A percentile compares a stretch with the other conserved stretches of the same genome.
phyloP scores from a whole-genome alignment of 2,329 filamentous ascomycete species.

The Sporothrix curviconia region DNA sequence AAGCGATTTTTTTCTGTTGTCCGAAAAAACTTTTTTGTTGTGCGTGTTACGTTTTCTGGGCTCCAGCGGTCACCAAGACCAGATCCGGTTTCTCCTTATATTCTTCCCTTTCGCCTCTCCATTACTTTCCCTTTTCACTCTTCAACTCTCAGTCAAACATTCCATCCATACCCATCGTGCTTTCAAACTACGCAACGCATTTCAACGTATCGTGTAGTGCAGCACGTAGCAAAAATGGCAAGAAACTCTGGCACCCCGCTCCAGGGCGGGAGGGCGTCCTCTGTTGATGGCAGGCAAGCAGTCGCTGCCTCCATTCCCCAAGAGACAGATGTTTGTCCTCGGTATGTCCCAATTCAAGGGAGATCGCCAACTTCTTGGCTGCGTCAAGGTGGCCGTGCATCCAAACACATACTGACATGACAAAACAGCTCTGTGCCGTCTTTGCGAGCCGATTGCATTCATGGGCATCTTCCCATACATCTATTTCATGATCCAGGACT shows the following conservation, averaged over 20 bases:
- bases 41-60: no score
- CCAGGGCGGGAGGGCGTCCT: slow-evolving; percentile 1
- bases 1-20: no score
- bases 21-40: no score
- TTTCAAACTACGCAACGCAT: no score
- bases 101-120: not conserved
- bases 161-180: no score
- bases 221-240: no score
- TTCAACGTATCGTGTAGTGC: no score
- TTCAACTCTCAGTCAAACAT: not conserved
- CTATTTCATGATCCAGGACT: slow-evolving; percentile 94
- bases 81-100: not conserved
- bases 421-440: slow-evolving; percentile 71
- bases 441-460: slow-evolving; percentile 98
- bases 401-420: not conserved
- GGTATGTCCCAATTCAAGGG: slow-evolving; percentile 21
- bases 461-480: slow-evolving; percentile 99
- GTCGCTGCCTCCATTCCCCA: slow-evolving; percentile 31
- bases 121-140: not conserved
- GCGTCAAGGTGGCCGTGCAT: not conserved
- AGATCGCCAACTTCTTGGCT: not conserved
- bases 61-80: no score
- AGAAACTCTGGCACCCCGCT: slow-evolving; percentile 2
- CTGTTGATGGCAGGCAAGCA: slow-evolving; percentile 1
- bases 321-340: slow-evolving; percentile 32